Evolutionary conservation across 495 filamentous ascomycete species (phyloP).

Genomic region (Xanthoparmelia taractica): DNA sequence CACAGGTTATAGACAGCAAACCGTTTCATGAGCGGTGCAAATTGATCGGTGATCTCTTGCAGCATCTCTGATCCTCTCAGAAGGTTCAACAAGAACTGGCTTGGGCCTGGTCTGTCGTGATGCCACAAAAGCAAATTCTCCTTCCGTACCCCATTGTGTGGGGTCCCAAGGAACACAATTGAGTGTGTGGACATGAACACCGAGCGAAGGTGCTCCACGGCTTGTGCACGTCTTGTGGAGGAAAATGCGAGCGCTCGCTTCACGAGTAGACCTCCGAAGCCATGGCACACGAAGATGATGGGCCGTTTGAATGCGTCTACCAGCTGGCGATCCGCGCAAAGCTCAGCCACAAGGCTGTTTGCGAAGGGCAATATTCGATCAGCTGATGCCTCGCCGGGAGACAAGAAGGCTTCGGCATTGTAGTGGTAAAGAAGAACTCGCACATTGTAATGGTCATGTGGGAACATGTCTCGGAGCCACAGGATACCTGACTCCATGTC

Average conservation of each 20-base stretch:
- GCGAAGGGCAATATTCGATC: constrained; percentile 17
- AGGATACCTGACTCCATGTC: constrained; percentile 1
- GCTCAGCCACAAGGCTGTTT: constrained; percentile 16
- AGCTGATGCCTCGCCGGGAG: constrained; percentile 11
- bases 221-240: constrained; percentile 8
- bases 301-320: constrained; percentile 17
- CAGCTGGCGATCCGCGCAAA: constrained; percentile 16
- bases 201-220: constrained; percentile 17
- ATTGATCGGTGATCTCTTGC: constrained; percentile 34
- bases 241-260: constrained; percentile 21
- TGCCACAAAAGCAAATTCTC: constrained; percentile 18
- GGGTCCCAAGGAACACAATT: constrained; percentile 23
- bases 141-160: constrained; percentile 22
- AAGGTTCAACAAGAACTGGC: constrained; percentile 24
- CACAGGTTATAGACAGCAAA: constrained; percentile 34
- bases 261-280: constrained; percentile 21
- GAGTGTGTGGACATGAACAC: constrained; percentile 20
- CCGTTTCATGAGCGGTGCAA: constrained; percentile 33
- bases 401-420: constrained; percentile 15
- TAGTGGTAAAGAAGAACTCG: constrained; percentile 16
- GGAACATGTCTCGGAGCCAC: constrained; percentile 18
- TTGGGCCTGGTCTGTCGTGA: constrained; percentile 5
- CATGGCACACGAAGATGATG: constrained; percentile 24
- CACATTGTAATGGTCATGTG: constrained; percentile 6
- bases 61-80: constrained; percentile 26